A percentile compares a stretch with the other conserved stretches of the same genome.
Conservation (phyloP, 2,329 filamentous ascomycete species). For the Furcasterigmium sp. region DNA sequence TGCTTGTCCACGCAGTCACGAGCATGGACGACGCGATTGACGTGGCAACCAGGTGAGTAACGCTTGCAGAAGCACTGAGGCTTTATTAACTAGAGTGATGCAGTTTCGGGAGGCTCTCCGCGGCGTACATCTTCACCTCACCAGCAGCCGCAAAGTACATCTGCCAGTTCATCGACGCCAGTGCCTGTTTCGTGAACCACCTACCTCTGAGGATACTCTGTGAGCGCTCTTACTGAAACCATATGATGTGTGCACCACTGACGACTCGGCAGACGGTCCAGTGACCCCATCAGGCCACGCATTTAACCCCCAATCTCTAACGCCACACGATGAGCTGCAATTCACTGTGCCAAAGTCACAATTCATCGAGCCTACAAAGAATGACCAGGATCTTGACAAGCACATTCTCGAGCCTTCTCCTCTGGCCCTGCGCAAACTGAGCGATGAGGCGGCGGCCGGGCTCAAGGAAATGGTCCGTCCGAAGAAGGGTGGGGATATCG, state of each 20-base stretch:
- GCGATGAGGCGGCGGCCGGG: constrained; percentile 13
- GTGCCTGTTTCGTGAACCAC: constrained; percentile 50
- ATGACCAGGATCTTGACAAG: constrained; percentile 11
- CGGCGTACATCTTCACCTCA: constrained; percentile 48
- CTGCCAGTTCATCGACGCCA: constrained; percentile 46
- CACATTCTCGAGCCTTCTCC: constrained; percentile 13
- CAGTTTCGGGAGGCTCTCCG: constrained; percentile 25
- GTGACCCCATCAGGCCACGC: constrained; percentile 22
- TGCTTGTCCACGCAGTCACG: constrained; percentile 39
- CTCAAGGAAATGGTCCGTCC: constrained; percentile 25
- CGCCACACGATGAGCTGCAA: constrained; percentile 33
- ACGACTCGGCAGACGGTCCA: constrained; percentile 22
- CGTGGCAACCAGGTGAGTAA: constrained; percentile 27
- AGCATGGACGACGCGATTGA: constrained; percentile 52
- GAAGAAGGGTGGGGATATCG: constrained; percentile 23
- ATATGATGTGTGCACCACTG: background rate
- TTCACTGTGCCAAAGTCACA: constrained; percentile 41
- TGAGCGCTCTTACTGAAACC: background rate
- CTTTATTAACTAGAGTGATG: constrained; percentile 8
- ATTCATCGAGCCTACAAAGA: constrained; percentile 21
- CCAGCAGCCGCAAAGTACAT: constrained; percentile 52
- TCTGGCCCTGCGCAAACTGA: constrained; percentile 1
- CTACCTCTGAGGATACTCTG: constrained; percentile 47
- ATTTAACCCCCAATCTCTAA: constrained; percentile 17
- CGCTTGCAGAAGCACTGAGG: background rate